Base-by-base conservation (phyloP, 768 basidiomycete genomes). In the Tylopilus subfusipes region DNA sequence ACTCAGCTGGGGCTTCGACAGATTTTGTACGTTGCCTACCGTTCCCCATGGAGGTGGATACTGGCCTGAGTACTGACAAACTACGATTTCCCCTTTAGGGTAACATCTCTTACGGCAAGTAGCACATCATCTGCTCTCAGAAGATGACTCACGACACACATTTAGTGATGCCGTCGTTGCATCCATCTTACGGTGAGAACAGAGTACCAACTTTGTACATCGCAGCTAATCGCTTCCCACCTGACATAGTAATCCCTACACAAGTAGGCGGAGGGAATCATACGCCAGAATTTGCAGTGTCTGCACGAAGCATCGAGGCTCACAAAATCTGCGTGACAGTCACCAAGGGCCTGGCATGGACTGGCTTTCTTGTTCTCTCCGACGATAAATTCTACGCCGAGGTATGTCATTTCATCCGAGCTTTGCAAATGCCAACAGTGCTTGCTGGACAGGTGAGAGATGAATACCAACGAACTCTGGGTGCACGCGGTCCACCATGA, bases 191-290 rank as follows among this genome's bases (percentile, higher is more conserved):
- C 57, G 78, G 86, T 85, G 65, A 68, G 76, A 65, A 27, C 29
- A 10, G 19, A 1, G 18, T 5, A 27, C 27, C 27, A 22, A 27
- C 22, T 48, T 53, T 49, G 24, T 18, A 6, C 31, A 18, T 24
- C 5, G 58, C 54, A 55, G 42, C 59, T 72, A 21, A 67, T 69
- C 8, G 59, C 64, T 56, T 67, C 60, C 21, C 42, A 48, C 61
- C 54, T 51, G 43, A 24, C 30, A 29, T 46, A 87, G 86, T 83
- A 27, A 89, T 91, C 50, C 88, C 88, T n/a, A 86, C 86, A 7
- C 73, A 75, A 57, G 80, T 81, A 8, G 73, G 79, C 48, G 88
- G 87, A 39, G 84, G 83, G n/a, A 91, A 91, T 62, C 89, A 91
- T 61, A 89, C 89, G 2, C 75, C 82, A 11, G 80, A 75, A 5